Evolutionary conservation across 1,284 basidiomycete genomes (phyloP).

Genomic region (Heterobasidion annosum): DNA sequence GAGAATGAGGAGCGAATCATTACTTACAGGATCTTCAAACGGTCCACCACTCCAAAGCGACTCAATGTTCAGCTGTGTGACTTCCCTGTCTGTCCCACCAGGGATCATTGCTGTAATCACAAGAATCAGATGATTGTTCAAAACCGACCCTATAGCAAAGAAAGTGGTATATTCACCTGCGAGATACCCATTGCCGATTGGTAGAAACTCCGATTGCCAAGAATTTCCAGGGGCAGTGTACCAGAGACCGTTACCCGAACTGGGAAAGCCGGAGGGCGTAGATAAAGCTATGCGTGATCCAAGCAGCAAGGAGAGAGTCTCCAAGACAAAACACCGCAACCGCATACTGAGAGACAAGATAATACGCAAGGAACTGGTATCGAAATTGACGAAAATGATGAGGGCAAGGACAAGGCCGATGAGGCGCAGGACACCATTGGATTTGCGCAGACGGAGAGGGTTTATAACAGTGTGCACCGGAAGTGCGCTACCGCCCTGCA

Average conservation of each 20-base stretch:
- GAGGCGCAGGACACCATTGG: background rate
- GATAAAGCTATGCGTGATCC: constrained; percentile 2
- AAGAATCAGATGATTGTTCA: background rate
- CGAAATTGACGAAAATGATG: background rate
- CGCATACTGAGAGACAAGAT: background rate
- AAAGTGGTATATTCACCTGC: constrained; percentile 34
- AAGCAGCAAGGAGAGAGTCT: background rate
- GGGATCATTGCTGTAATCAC: constrained; percentile 46
- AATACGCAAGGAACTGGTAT: background rate
- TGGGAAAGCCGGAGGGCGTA: constrained; percentile 48
- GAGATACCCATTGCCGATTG: constrained; percentile 67
- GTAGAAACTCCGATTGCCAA: constrained; percentile 55
- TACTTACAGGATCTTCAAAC: constrained; percentile 49
- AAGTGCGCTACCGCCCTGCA: background rate
- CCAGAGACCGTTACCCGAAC: constrained; percentile 69
- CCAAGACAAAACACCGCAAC: background rate
- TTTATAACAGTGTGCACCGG: background rate
- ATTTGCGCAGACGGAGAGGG: background rate
- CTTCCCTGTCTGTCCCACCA: constrained; percentile 51
- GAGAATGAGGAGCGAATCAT: background rate
- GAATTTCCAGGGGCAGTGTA: constrained; percentile 40
- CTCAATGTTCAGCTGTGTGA: constrained; percentile 63
- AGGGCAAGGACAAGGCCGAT: background rate
- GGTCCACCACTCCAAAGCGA: constrained; percentile 71
- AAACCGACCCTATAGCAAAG: background rate